Percentiles rank a stretch among this genome's conserved stretches.
These are phyloP conservation scores for Taxillus chinensis DNA, from an alignment of 164 flowering plant genomes.

Conservation along the genomic window DNA sequence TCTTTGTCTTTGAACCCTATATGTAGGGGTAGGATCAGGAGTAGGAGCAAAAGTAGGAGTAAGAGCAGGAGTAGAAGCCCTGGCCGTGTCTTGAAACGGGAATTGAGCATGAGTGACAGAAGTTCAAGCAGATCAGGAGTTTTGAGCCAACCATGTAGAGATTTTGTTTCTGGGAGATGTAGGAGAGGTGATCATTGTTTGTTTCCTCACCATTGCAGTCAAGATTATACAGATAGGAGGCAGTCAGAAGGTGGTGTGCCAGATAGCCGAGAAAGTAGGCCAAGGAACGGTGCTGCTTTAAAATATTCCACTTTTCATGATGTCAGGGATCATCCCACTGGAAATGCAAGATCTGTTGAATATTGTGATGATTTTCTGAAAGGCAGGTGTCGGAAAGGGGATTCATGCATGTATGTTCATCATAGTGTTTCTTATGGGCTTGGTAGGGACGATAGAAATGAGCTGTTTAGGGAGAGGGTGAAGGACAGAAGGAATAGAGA, in stretches of 20 bases:
- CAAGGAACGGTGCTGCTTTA: background rate
- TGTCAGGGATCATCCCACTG: background rate
- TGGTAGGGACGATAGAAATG: background rate
- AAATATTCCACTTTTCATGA: background rate
- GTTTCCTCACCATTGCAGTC: background rate
- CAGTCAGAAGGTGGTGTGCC: background rate
- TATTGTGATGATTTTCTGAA: slow-evolving; percentile 1
- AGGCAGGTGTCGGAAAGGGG: slow-evolving; percentile 2
- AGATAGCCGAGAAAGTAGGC: background rate
- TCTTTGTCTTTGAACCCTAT: background rate
- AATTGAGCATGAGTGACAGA: background rate
- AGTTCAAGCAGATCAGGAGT: background rate
- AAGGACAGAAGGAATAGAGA: background rate
- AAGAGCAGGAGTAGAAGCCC: background rate
- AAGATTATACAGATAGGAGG: background rate
- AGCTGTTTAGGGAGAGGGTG: background rate
- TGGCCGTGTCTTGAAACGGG: background rate
- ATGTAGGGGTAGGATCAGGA: slow-evolving; percentile 12
- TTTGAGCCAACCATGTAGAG: background rate
- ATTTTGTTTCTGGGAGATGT: slow-evolving; percentile 2
- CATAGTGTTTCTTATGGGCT: slow-evolving; percentile 1
- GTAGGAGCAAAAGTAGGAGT: slow-evolving; percentile 19
- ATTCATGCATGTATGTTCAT: background rate
- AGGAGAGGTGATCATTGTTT: background rate
- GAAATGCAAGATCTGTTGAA: background rate